Percentiles rank a stretch among this genome's conserved stretches.
These are phyloP conservation scores for Annulohypoxylon moriforme DNA, from an alignment of 495 filamentous ascomycete genomes.

Conservation along the genomic window DNA sequence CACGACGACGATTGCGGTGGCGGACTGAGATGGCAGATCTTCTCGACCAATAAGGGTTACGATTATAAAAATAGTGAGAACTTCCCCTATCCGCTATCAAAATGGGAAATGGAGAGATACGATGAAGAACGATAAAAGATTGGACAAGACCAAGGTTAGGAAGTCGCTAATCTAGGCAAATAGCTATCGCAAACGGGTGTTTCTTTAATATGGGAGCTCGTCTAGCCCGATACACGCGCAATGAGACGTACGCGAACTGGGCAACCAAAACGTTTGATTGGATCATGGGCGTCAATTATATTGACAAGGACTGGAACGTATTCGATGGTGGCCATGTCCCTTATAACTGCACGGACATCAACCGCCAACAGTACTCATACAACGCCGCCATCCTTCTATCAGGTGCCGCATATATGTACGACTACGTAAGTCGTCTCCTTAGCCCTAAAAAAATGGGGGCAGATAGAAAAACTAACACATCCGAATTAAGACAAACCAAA, in stretches of 20 bases:
- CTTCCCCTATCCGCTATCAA: not conserved
- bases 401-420: constrained; percentile 84
- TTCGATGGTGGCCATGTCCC: constrained; percentile 79
- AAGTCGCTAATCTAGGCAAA: not conserved
- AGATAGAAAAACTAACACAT: not conserved
- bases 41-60: constrained; percentile 79
- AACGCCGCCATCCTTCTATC: constrained; percentile 76
- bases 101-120: not conserved
- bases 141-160: not conserved
- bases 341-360: constrained; percentile 71
- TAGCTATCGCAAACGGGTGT: constrained; percentile 79
- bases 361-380: constrained; percentile 78
- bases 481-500: constrained; percentile 61
- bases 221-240: constrained; percentile 79
- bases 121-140: no score
- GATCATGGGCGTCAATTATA: constrained; percentile 70
- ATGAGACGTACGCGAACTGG: constrained; percentile 81
- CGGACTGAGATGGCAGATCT: constrained; percentile 88
- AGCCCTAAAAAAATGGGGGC: not conserved
- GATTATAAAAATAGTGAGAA: constrained; percentile 84
- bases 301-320: constrained; percentile 71
- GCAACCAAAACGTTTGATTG: constrained; percentile 80
- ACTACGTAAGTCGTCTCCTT: constrained; percentile 62
- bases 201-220: constrained; percentile 88
- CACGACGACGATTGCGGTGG: constrained; percentile 76